Conservation (phyloP, 495 filamentous ascomycete genomes). For the Filosporella fistucella region DNA sequence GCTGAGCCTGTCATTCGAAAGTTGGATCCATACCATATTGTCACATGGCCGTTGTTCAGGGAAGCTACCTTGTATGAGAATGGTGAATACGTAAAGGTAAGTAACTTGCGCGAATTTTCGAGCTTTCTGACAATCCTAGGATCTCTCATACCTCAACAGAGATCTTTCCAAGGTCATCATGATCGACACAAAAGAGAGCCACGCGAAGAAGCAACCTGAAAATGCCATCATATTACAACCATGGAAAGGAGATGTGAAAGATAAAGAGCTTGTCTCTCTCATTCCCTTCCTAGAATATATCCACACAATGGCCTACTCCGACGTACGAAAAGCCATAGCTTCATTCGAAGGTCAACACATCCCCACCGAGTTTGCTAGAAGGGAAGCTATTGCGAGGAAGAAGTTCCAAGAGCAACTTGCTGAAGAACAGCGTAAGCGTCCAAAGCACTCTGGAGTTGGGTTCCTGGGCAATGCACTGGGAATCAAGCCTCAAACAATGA, state of each 20-base stretch:
- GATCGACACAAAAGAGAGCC: constrained; percentile 77
- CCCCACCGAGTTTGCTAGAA: constrained; percentile 78
- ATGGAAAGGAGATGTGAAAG: constrained; percentile 79
- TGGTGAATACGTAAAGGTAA: constrained; percentile 93
- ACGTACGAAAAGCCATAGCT: constrained; percentile 79
- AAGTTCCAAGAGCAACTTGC: constrained; percentile 73
- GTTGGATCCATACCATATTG: constrained; percentile 91
- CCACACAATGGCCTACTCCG: constrained; percentile 82
- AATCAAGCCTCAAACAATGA: constrained; percentile 54
- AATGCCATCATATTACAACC: constrained; percentile 89
- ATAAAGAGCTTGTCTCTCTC: constrained; percentile 77
- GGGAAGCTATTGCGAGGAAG: constrained; percentile 79
- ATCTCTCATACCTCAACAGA: constrained; percentile 93
- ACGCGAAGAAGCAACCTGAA: constrained; percentile 81
- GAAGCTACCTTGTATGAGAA: constrained; percentile 94
- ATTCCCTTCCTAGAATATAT: constrained; percentile 97
- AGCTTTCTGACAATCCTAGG: constrained; percentile 43
- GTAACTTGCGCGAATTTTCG: constrained; percentile 13
- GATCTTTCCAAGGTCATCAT: constrained; percentile 91
- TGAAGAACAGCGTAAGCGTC: constrained; percentile 59
- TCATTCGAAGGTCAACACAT: constrained; percentile 85
- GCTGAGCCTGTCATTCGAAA: constrained; percentile 87
- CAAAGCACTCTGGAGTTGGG: constrained; percentile 46
- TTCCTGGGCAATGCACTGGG: constrained; percentile 68
- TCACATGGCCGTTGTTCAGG: constrained; percentile 91